phyloP scores from a whole-genome alignment of 176 grass and related monocot species.

The Lolium perenne region DNA sequence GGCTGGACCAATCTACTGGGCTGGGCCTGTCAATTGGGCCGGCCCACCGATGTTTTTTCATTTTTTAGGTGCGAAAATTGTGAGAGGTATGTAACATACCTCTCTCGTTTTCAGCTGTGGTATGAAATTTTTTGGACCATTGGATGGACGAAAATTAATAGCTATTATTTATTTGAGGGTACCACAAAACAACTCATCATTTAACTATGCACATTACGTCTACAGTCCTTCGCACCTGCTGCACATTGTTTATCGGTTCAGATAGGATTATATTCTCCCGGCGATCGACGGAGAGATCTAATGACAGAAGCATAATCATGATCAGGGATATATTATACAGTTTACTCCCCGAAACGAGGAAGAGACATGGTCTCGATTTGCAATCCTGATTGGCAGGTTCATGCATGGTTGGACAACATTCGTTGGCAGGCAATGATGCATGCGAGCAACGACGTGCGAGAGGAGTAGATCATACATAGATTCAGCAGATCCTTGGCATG shows the following conservation, averaged over 20 bases:
- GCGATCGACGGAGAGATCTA: conserved; percentile 8
- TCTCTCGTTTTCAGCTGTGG: too few relatives aligned
- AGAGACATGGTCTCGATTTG: too few relatives aligned
- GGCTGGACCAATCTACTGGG: too few relatives aligned
- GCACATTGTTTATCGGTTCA: not conserved
- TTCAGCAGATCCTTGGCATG: not conserved
- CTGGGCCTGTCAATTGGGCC: too few relatives aligned
- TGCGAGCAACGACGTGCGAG: not conserved
- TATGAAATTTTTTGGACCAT: too few relatives aligned
- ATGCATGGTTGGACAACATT: conserved; percentile 1
- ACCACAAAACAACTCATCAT: too few relatives aligned
- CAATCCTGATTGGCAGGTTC: not conserved
- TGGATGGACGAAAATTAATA: too few relatives aligned
- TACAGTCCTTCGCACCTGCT: not conserved
- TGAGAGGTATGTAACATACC: too few relatives aligned
- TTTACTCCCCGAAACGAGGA: not conserved
- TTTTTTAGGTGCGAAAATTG: too few relatives aligned
- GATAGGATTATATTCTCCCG: not conserved
- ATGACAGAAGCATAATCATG: conserved; percentile 30
- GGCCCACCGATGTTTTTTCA: too few relatives aligned
- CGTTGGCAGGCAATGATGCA: not conserved
- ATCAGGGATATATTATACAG: not conserved
- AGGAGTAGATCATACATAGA: not conserved
- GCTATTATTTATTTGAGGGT: too few relatives aligned
- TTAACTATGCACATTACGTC: not conserved